Percentiles rank a stretch among this genome's conserved stretches.
Evolutionary conservation across 2,329 filamentous ascomycete species (phyloP).

Genomic region (Graphiopsis chlorocephala): DNA sequence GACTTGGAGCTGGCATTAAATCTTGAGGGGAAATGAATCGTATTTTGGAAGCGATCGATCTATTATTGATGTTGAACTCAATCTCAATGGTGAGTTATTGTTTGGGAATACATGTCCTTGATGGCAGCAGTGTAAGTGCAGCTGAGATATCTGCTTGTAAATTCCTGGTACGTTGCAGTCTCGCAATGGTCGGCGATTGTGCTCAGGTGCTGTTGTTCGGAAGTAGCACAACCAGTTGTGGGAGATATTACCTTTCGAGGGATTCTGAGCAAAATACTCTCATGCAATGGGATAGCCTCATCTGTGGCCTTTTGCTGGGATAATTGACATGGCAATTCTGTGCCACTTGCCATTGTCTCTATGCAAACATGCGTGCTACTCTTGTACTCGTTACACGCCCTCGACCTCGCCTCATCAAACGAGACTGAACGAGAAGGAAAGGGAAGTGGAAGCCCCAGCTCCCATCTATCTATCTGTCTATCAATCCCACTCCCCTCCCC

Average conservation of each 20-base stretch:
- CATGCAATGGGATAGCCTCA: too few relatives aligned
- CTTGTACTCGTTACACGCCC: not conserved
- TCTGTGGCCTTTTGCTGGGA: too few relatives aligned
- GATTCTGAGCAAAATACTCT: not conserved
- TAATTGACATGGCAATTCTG: not conserved
- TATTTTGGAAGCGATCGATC: not conserved
- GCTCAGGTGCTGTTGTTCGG: too few relatives aligned
- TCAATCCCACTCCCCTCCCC: too few relatives aligned
- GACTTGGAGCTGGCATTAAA: not conserved
- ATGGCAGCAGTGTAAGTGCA: not conserved
- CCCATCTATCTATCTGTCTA: not conserved
- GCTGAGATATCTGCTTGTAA: too few relatives aligned
- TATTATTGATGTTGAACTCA: not conserved
- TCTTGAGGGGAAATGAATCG: not conserved
- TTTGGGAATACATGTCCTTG: not conserved
- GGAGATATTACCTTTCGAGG: not conserved
- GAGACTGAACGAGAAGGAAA: not conserved
- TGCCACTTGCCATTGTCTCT: slow-evolving; percentile 3
- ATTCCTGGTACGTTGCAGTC: too few relatives aligned
- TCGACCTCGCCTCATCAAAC: not conserved
- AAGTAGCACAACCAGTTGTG: not conserved
- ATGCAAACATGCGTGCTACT: not conserved
- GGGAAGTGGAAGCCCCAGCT: not conserved
- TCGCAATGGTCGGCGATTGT: not conserved
- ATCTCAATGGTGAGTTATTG: not conserved